A percentile compares a stretch with the other conserved stretches of the same genome.
Evolutionary conservation across 106 monocot genomes (phyloP).

Genomic region (Dactylorhiza incarnata): DNA sequence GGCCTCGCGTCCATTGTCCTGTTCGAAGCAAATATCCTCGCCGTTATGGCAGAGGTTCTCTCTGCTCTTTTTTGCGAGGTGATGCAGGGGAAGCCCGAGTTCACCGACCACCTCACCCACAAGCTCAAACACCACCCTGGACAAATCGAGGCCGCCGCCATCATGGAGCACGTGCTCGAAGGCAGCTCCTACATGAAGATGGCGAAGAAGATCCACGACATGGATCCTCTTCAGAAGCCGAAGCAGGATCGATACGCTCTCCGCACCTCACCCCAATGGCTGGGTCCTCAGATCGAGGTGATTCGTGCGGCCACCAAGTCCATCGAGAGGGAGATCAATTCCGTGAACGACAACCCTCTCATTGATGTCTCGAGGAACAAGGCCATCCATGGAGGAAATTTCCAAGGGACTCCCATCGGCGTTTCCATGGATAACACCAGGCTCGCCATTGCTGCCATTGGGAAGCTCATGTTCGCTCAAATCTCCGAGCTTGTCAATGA

Average conservation of each 20-base stretch:
- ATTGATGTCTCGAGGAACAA: conserved; percentile 84
- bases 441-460: conserved; percentile 85
- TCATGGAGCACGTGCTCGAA: conserved; percentile 80
- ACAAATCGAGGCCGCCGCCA: conserved; percentile 87
- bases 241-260: conserved; percentile 78
- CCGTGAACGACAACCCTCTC: conserved; percentile 93
- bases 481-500: conserved; percentile 93
- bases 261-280: conserved; percentile 78
- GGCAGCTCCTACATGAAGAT: conserved; percentile 69
- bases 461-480: conserved; percentile 96
- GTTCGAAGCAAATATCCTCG: conserved; percentile 71
- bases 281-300: conserved; percentile 76
- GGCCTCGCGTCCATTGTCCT: conserved; percentile 81
- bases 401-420: conserved; percentile 93
- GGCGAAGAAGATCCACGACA: conserved; percentile 53
- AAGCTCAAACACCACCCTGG: conserved; percentile 95
- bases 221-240: conserved; percentile 64
- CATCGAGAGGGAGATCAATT: conserved; percentile 93
- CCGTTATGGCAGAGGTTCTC: conserved; percentile 57
- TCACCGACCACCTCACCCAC: conserved; percentile 87
- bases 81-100: conserved; percentile 96
- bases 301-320: conserved; percentile 58
- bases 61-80: conserved; percentile 84
- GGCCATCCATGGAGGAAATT: conserved; percentile 93
- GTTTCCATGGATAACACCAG: conserved; percentile 92